Percentiles rank a stretch among this genome's conserved stretches.
These are phyloP conservation scores for Begonia fuchsioides DNA, from an alignment of 306 rosid genomes.

Conservation along the genomic window DNA sequence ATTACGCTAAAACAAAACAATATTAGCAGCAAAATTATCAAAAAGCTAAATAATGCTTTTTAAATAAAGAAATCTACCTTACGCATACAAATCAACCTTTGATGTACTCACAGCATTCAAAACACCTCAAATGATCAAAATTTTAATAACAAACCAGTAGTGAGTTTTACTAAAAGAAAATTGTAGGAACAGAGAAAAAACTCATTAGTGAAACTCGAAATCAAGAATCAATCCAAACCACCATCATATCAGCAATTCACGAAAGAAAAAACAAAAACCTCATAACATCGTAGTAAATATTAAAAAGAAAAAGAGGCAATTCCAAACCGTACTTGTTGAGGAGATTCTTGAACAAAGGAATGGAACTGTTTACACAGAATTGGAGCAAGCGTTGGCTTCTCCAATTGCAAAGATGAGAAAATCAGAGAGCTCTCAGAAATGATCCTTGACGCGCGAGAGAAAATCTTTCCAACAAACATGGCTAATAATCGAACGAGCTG, in stretches of 20 bases:
- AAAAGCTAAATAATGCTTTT: no score
- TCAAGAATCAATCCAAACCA: no score
- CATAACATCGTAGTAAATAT: constrained; percentile 32
- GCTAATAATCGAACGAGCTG: constrained; percentile 5
- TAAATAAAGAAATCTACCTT: no score
- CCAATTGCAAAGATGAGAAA: constrained; percentile 29
- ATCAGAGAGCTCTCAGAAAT: constrained; percentile 28
- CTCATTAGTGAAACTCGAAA: background rate
- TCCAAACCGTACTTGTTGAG: constrained; percentile 26
- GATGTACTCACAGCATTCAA: no score
- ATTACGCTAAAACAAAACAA: no score
- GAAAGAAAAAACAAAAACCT: constrained; percentile 25
- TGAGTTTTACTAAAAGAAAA: no score
- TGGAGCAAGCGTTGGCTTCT: constrained; percentile 19
- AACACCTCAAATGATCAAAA: no score
- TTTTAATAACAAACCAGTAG: no score
- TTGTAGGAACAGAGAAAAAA: constrained; percentile 4
- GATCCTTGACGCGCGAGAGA: constrained; percentile 29
- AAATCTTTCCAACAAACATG: constrained; percentile 48
- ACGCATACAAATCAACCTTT: no score
- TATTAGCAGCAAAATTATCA: no score
- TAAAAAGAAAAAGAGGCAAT: background rate
- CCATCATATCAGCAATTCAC: background rate
- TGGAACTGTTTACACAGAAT: constrained; percentile 30
- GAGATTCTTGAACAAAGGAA: constrained; percentile 25